Percentiles rank a stretch among this genome's conserved stretches.
Evolutionary conservation across 768 basidiomycete genomes (phyloP).

Genomic region (Pleurotus tuoliensis): DNA sequence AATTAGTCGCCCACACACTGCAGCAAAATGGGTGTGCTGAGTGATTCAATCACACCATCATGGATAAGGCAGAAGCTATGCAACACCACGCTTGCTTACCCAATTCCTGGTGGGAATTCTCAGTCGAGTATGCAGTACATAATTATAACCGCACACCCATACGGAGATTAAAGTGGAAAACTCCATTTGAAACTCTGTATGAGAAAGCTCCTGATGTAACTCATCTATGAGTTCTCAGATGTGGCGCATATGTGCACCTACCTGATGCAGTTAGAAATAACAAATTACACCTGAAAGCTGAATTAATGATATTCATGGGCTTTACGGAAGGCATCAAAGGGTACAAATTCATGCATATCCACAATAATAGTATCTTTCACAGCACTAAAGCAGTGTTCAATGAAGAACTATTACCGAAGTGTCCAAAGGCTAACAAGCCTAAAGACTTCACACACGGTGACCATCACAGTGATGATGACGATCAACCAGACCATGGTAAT

Average conservation of each 20-base stretch:
- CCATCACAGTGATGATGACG: neutral
- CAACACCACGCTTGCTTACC: conserved; percentile 1
- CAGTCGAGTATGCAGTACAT: no score
- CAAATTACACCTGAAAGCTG: neutral
- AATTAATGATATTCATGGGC: neutral
- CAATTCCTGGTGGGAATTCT: no score
- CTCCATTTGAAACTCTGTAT: no score
- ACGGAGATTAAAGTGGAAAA: no score
- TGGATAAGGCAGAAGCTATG: conserved; percentile 19
- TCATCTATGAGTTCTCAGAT: no score
- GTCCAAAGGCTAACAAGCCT: neutral
- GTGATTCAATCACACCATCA: conserved; percentile 19
- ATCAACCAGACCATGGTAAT: neutral
- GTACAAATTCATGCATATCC: neutral
- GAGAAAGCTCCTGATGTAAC: no score
- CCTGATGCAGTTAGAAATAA: neutral
- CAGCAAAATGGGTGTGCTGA: conserved; percentile 28
- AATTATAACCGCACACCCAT: no score
- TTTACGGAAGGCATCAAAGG: neutral
- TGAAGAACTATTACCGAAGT: neutral
- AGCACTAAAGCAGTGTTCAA: neutral
- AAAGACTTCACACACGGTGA: neutral
- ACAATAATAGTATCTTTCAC: neutral
- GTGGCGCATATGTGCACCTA: no score
- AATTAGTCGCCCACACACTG: conserved; percentile 17